Conservation (phyloP, 345 rosid genomes). For the Eucalyptus curtisii region DNA sequence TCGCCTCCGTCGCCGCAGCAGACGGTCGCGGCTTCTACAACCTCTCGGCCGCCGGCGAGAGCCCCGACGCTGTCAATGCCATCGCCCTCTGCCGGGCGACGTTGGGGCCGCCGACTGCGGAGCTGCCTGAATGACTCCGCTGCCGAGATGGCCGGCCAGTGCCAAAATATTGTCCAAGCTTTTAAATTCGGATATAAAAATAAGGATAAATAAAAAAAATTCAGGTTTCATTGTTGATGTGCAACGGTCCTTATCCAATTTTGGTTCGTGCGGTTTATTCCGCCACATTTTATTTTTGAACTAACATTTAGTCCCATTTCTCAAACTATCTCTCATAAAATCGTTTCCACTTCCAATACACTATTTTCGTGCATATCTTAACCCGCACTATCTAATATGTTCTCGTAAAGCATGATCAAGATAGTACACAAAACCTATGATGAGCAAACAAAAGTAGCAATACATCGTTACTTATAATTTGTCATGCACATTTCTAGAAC, state of each 20-base stretch:
- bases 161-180: background rate
- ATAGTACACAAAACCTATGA: too few species aligned
- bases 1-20: rapidly evolving
- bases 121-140: background rate
- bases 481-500: too few species aligned
- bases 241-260: background rate
- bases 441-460: too few species aligned
- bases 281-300: background rate
- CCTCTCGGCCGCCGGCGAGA: background rate
- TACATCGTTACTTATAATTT: too few species aligned
- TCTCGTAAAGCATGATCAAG: too few species aligned
- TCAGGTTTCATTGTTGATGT: too few species aligned
- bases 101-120: background rate
- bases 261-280: background rate
- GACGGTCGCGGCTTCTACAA: background rate
- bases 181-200: too few species aligned
- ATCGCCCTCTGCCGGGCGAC: background rate
- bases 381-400: too few species aligned
- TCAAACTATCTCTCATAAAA: background rate
- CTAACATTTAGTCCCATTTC: background rate
- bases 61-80: background rate
- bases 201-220: too few species aligned
- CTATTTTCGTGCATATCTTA: too few species aligned
- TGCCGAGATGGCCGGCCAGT: rapidly evolving
- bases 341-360: too few species aligned